Conservation (phyloP, 805 yeast genomes). For the Scheffersomyces coipomensis region DNA sequence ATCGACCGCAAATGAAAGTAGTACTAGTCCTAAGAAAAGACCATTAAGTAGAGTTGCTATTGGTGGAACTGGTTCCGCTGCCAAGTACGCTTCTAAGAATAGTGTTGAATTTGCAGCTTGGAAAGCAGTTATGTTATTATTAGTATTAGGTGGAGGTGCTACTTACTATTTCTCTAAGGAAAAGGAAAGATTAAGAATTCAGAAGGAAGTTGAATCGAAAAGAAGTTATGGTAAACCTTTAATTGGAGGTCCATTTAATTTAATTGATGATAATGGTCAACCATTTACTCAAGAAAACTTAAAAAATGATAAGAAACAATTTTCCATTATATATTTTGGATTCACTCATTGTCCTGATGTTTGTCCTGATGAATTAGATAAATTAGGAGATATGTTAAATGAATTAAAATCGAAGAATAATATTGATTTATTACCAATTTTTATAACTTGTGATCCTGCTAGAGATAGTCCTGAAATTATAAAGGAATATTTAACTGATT, state of each 20-base stretch:
- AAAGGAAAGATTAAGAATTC: constrained; percentile 69
- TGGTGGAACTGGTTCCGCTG: constrained; percentile 49
- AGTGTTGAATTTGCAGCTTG: constrained; percentile 77
- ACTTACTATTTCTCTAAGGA: constrained; percentile 73
- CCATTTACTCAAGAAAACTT: constrained; percentile 76
- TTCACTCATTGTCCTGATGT: constrained; percentile 98
- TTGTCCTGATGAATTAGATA: constrained; percentile 96
- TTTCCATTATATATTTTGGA: constrained; percentile 89
- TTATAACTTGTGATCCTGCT: constrained; percentile 96
- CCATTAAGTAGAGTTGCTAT: constrained; percentile 81
- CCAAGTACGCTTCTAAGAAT: constrained; percentile 34
- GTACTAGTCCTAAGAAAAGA: constrained; percentile 32
- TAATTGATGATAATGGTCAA: constrained; percentile 69
- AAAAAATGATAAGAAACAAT: constrained; percentile 57
- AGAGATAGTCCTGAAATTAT: constrained; percentile 87
- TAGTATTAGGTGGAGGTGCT: constrained; percentile 68
- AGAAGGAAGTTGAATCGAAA: constrained; percentile 79
- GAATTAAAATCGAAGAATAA: constrained; percentile 54
- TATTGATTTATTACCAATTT: constrained; percentile 75
- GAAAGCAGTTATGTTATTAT: constrained; percentile 72
- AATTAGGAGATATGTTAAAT: constrained; percentile 71
- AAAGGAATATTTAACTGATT: constrained; percentile 79
- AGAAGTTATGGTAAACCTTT: constrained; percentile 89
- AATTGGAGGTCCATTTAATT: constrained; percentile 85
- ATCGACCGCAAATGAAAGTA: too few species aligned